Conservation (phyloP, 371 early-diverging fungal genomes). For the Blastocladiella emersonii region DNA sequence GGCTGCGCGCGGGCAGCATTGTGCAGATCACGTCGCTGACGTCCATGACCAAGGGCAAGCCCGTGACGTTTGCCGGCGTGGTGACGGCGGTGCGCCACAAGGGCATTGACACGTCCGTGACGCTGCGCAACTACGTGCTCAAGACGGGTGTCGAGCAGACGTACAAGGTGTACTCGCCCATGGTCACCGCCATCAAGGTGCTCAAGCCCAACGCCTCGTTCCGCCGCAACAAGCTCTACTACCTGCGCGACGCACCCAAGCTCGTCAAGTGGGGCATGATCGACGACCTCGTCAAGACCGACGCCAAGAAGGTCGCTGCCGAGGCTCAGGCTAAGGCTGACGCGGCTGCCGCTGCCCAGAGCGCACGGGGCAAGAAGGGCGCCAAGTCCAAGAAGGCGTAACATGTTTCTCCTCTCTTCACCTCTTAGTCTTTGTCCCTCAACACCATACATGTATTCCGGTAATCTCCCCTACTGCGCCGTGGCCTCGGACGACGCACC, state of each 20-base stretch:
- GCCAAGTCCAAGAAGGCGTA: no score
- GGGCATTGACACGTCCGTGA: slow-evolving; percentile 61
- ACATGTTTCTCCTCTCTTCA: no score
- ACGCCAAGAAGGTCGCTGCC: slow-evolving; percentile 15
- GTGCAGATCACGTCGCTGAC: slow-evolving; percentile 57
- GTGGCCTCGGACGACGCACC: no score
- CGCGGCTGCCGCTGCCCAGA: no score
- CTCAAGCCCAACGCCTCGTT: slow-evolving; percentile 48
- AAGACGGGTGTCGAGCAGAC: slow-evolving; percentile 72
- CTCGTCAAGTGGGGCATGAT: slow-evolving; percentile 41
- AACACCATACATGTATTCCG: no score
- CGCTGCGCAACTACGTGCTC: slow-evolving; percentile 62
- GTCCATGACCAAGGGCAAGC: slow-evolving; percentile 46
- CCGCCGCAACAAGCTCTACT: slow-evolving; percentile 64
- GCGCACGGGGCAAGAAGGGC: no score
- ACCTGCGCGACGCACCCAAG: slow-evolving; percentile 62
- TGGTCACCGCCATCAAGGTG: slow-evolving; percentile 59
- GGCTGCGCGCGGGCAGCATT: slow-evolving; percentile 51
- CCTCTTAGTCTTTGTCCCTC: no score
- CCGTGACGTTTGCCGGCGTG: slow-evolving; percentile 59
- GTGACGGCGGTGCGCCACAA: slow-evolving; percentile 66
- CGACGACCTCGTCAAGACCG: slow-evolving; percentile 28
- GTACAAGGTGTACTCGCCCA: slow-evolving; percentile 64
- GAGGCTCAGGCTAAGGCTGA: no score
- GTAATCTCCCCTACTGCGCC: no score